Evolutionary conservation across 2,329 filamentous ascomycete species (phyloP).

Genomic region (Penicillium janthinellum): DNA sequence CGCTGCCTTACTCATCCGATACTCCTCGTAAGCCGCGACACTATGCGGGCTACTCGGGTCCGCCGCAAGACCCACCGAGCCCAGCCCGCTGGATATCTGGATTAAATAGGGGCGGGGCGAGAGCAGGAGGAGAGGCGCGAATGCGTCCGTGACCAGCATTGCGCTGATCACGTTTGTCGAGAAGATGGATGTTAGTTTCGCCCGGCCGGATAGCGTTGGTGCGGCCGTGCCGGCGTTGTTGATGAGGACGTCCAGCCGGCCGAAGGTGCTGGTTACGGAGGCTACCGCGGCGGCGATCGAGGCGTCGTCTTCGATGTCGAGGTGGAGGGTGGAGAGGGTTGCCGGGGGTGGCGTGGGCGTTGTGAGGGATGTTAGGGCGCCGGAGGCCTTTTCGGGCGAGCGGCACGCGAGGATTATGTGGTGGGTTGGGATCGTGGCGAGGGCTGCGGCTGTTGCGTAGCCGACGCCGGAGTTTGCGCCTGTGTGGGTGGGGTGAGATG

Average conservation of each 20-base stretch:
- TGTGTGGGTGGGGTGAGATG: neutral
- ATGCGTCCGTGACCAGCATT: neutral
- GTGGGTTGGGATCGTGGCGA: slow-evolving; percentile 13
- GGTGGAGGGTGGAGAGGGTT: neutral
- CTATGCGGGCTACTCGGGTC: slow-evolving; percentile 2
- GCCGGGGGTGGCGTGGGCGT: neutral
- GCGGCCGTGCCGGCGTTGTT: neutral
- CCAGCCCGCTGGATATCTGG: neutral
- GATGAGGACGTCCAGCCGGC: neutral
- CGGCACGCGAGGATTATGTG: slow-evolving; percentile 5
- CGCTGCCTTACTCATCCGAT: slow-evolving; percentile 25
- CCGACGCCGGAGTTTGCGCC: slow-evolving; percentile 26
- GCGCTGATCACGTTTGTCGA: neutral
- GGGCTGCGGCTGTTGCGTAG: slow-evolving; percentile 20
- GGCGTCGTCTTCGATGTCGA: neutral
- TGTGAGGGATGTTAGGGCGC: too few species aligned
- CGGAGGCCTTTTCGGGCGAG: neutral
- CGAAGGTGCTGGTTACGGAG: neutral
- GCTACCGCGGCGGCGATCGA: neutral
- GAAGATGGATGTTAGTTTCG: neutral
- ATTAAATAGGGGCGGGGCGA: neutral
- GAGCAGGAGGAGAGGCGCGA: neutral
- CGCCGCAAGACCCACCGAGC: neutral
- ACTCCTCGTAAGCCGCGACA: slow-evolving; percentile 15
- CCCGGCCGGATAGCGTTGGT: neutral